Percentiles rank a stretch among this genome's conserved stretches.
Evolutionary conservation across 768 basidiomycete genomes (phyloP).

Genomic region (Rhizopogon vinicolor): DNA sequence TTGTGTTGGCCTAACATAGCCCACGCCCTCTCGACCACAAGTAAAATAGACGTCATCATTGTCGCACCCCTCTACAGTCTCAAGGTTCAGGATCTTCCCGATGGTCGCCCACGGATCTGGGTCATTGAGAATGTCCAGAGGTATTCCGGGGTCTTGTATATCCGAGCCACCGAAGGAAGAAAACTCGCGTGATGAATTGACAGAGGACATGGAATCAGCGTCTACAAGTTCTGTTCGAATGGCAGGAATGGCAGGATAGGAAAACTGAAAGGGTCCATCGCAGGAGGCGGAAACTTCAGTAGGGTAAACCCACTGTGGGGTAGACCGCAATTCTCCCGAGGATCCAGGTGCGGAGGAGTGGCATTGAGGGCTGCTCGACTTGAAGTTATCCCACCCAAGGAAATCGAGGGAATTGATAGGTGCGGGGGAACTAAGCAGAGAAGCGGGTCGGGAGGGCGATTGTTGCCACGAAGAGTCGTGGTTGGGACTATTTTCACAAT

Average conservation of each 20-base stretch:
- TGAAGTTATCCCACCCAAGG: not conserved
- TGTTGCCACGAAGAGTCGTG: too few species aligned
- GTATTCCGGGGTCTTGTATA: not conserved
- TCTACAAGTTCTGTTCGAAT: not conserved
- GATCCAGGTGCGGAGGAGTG: not conserved
- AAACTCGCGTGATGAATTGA: not conserved
- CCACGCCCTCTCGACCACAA: conserved; percentile 22
- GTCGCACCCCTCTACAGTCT: not conserved
- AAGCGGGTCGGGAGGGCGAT: not conserved
- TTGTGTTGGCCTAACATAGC: conserved; percentile 6
- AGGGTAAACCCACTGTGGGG: not conserved
- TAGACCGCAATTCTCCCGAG: not conserved
- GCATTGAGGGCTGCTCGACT: not conserved
- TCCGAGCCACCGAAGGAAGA: not conserved
- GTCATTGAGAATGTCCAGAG: conserved; percentile 24
- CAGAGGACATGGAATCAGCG: not conserved
- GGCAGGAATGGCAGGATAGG: not conserved
- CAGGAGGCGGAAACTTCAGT: not conserved
- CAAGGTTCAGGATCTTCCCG: conserved; percentile 19
- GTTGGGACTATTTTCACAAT: not conserved
- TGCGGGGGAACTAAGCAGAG: not conserved
- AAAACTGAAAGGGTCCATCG: not conserved
- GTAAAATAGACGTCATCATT: conserved; percentile 12
- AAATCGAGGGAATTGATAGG: not conserved
- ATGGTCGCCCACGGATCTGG: conserved; percentile 28